phyloP scores from a whole-genome alignment of 306 rosid genomes.

The Prunus mongolica region DNA sequence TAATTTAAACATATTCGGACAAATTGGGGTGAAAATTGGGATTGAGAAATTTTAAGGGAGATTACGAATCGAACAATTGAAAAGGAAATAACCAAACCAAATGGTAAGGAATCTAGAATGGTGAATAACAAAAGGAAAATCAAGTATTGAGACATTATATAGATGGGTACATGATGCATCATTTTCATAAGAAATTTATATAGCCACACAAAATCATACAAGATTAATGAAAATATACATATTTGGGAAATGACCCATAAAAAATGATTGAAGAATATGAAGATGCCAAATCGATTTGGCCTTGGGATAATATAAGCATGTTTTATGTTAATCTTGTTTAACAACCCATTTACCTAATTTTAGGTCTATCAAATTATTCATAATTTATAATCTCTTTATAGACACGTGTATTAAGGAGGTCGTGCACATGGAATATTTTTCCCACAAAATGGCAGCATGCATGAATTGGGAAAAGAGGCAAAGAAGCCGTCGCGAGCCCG shows the following conservation, averaged over 20 bases:
- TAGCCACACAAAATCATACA: not conserved
- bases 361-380: not conserved
- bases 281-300: not conserved
- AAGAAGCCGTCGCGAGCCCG: slow-evolving; percentile 10
- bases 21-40: not conserved
- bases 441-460: not conserved
- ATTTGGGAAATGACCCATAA: not conserved
- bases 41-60: not conserved
- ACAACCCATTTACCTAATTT: no score
- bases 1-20: no score
- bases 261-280: not conserved
- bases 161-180: no score
- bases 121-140: not conserved
- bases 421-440: not conserved
- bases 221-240: not conserved
- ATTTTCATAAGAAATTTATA: not conserved
- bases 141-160: not conserved
- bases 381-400: not conserved
- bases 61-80: not conserved
- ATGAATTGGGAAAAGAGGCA: not conserved
- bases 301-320: not conserved
- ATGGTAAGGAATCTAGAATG: not conserved
- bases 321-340: no score
- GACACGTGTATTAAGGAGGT: not conserved
- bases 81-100: not conserved